Conservation (phyloP, 495 filamentous ascomycete species). For the Penicillium angulare region DNA sequence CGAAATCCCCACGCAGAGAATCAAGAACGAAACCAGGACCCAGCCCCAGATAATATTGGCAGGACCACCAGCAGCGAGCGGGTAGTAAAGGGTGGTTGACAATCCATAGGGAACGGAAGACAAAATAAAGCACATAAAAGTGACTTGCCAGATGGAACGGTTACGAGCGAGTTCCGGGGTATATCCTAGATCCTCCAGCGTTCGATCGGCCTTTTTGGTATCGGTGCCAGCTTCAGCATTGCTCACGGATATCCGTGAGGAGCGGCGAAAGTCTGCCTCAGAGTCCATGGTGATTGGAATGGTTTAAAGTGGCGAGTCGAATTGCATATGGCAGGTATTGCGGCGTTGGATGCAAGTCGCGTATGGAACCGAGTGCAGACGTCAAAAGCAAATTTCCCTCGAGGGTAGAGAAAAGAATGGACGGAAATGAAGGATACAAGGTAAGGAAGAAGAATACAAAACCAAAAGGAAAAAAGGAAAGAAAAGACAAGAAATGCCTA, state of each 20-base stretch:
- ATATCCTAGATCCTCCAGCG: conserved; percentile 49
- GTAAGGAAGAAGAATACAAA: background rate
- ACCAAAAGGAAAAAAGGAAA: conserved; percentile 3
- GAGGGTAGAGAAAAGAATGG: background rate
- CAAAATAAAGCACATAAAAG: conserved; percentile 45
- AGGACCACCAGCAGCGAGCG: conserved; percentile 58
- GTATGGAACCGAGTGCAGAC: background rate
- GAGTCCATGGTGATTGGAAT: conserved; percentile 11
- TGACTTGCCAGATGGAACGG: conserved; percentile 43
- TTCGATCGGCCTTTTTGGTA: conserved; percentile 21
- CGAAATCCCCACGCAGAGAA: conserved; percentile 62
- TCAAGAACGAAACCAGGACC: conserved; percentile 60
- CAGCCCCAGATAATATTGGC: conserved; percentile 65
- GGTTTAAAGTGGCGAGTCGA: background rate
- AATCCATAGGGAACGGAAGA: conserved; percentile 59
- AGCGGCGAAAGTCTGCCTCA: conserved; percentile 10
- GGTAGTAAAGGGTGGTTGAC: conserved; percentile 62
- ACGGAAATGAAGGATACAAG: background rate
- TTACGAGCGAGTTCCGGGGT: conserved; percentile 53
- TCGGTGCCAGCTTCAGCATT: conserved; percentile 13
- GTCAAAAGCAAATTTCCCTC: background rate
- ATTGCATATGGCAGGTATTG: background rate
- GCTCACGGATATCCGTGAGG: conserved; percentile 16
- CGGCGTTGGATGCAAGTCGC: background rate
- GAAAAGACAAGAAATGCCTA: background rate